Conservation (phyloP, 768 basidiomycete species). For the Holtermanniella nyarrowii region DNA sequence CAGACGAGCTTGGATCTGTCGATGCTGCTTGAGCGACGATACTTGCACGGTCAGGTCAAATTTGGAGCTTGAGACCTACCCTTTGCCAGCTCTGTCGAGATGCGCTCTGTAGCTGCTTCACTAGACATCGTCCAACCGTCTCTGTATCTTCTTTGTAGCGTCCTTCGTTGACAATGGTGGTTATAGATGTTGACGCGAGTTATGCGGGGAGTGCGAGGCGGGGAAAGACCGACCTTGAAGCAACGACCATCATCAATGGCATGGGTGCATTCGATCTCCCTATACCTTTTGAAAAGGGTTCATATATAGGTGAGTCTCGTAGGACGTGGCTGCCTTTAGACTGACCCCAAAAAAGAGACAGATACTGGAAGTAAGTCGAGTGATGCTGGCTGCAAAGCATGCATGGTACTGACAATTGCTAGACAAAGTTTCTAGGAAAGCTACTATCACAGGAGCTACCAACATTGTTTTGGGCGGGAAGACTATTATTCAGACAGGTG, state of each 20-base stretch:
- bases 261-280: conserved; percentile 35
- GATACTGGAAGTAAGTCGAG: conserved; percentile 27
- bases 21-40: conserved; percentile 60
- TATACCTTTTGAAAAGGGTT: conserved; percentile 28
- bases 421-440: conserved; percentile 83
- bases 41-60: conserved; percentile 46
- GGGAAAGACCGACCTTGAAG: too few species aligned
- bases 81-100: not conserved
- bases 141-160: too few species aligned
- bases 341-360: conserved; percentile 14
- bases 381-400: not conserved
- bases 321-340: too few species aligned
- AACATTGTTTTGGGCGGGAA: conserved; percentile 97
- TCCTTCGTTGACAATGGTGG: too few species aligned
- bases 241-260: not conserved
- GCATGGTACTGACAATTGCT: not conserved
- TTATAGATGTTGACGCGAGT: too few species aligned
- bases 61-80: not conserved
- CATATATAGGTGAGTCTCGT: conserved; percentile 17
- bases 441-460: conserved; percentile 82
- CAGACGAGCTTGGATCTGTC: conserved; percentile 59
- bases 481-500: conserved; percentile 66
- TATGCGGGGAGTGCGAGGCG: too few species aligned
- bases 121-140: not conserved
- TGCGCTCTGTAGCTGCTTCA: not conserved